phyloP scores from a whole-genome alignment of 768 basidiomycete genomes.

The Lactarius hengduanensis region DNA sequence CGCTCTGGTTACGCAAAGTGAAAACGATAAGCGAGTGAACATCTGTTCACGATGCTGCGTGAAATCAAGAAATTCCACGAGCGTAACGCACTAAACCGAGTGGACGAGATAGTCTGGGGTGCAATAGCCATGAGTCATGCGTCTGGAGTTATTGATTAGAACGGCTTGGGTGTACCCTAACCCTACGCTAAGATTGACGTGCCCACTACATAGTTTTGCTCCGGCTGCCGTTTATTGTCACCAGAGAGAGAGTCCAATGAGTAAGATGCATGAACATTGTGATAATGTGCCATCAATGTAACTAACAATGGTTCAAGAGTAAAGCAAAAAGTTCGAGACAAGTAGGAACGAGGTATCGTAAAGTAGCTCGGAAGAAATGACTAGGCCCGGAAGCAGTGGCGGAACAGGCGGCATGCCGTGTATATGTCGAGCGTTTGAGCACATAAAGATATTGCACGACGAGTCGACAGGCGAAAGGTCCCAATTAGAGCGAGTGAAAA shows the following conservation, averaged over 20 bases:
- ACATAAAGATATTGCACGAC: conserved; percentile 10
- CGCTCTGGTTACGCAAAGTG: conserved; percentile 35
- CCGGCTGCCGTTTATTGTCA: not conserved
- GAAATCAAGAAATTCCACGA: too few relatives aligned
- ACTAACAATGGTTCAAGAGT: conserved; percentile 7
- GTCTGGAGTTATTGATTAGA: too few relatives aligned
- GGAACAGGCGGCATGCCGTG: conserved; percentile 1
- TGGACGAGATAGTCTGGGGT: too few relatives aligned
- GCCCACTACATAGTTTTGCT: too few relatives aligned
- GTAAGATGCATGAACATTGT: conserved; percentile 8
- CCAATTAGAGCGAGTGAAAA: conserved; percentile 13
- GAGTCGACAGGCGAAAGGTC: conserved; percentile 5
- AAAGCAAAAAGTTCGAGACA: conserved; percentile 1
- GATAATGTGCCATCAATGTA: conserved; percentile 7
- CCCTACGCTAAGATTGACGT: too few relatives aligned
- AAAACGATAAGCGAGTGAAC: not conserved
- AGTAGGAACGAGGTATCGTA: conserved; percentile 17
- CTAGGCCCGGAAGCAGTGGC: not conserved
- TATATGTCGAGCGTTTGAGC: conserved; percentile 5
- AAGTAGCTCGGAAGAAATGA: conserved; percentile 7
- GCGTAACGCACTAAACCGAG: too few relatives aligned
- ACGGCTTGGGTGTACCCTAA: too few relatives aligned
- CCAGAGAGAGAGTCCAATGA: conserved; percentile 1
- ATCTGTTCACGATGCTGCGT: too few relatives aligned
- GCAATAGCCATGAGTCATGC: too few relatives aligned